Evolutionary conservation across 2,329 filamentous ascomycete genomes (phyloP), one percentile per base, ranked within the genome.

Genomic region (Fusarium miscanthi): DNA sequence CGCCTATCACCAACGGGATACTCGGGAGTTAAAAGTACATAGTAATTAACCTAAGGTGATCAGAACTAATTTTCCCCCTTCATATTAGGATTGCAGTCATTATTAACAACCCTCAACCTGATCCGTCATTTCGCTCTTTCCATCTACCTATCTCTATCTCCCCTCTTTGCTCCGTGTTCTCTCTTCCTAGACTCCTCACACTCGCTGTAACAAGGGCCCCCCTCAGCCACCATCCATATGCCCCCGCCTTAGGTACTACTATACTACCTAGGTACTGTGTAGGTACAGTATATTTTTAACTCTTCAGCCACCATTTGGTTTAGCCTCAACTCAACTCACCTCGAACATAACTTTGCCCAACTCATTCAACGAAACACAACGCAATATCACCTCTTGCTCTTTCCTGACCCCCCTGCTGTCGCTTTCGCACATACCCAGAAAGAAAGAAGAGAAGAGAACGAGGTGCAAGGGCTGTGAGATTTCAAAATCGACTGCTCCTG

Each of bases 261-360:
- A 45, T 66, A 58, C 30, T 66, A 58, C 30, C 30, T 51, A 30
- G 23, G 23, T 25, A 58, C 60, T 66, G 69, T 72, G 54, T 59
- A 64, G 59, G 65, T 69, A 69, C 64, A 40, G 65, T 72, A 53
- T 73, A 73, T 73, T 73, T 73, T 73, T 63, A 73, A 57, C 66
- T 54, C 61, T 59, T 73, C 70, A 73, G 70, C 61, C 70, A 73
- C 63, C 58, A 54, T 71, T 38, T 37, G 38, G 51, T 63, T 66
- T 70, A 71, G 66, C 59, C 65, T 65, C 59, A 65, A 65, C 65
- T 64, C 58, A 35, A 53, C 63, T 49, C 62, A 41, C 46, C n/a
- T 35, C 63, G 25, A 64, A 49, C 49, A 16, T 35, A 66, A 66
- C 41, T 37, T 45, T 61, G 40, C 56, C 40, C 37, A 46, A 54